Base-by-base conservation (phyloP, 2,329 filamentous ascomycete species). In the Venturia carpophila region DNA sequence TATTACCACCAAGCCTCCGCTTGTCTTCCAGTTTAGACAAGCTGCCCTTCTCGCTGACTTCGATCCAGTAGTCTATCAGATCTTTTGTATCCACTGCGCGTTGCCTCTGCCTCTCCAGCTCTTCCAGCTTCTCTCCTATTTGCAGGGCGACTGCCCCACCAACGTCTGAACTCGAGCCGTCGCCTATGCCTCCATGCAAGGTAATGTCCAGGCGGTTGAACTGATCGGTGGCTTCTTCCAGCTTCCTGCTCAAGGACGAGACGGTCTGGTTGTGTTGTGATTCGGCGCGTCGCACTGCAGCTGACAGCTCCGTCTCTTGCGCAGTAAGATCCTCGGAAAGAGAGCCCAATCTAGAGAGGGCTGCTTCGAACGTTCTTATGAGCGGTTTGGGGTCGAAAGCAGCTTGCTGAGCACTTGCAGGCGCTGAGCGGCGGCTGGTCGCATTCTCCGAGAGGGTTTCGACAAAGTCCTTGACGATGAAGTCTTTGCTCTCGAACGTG, bases 381-480 rank as follows among this genome's bases (percentile, higher is more conserved):
- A 99, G 81, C 41, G 94, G 95, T 77, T 99, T 99, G 0, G 94
- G 92, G 72, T 99, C 94, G 78, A 99, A 99, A 5, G 82, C 73
- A 80, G 82, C 67, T 79, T 80, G 64, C 74, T 76, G 58, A 63
- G 67, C 30, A 34, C 34, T 69, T 39, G 75, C 70, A 67, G 75
- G 71, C 9, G 84, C 87, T 17, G 92, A 97, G 67, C 90, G 88
- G 64, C 94, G 90, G 72, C 87, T 90, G 27, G 91, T 84, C 27
- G 91, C 90, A 70, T 83, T 89, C 68, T 97, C 92, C 62, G 93
- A 94, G 66, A 99, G 86, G 63, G 88, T 86, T 75, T 99, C 95
- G 71, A 99, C 88, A 74, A 99, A 99, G 79, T 99, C 94, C 73
- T 96, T 92, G 69, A 97, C 93, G 68, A 97, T 97, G 73, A 97